phyloP scores from a whole-genome alignment of 2,329 filamentous ascomycete genomes.

The Penicillium palitans region DNA sequence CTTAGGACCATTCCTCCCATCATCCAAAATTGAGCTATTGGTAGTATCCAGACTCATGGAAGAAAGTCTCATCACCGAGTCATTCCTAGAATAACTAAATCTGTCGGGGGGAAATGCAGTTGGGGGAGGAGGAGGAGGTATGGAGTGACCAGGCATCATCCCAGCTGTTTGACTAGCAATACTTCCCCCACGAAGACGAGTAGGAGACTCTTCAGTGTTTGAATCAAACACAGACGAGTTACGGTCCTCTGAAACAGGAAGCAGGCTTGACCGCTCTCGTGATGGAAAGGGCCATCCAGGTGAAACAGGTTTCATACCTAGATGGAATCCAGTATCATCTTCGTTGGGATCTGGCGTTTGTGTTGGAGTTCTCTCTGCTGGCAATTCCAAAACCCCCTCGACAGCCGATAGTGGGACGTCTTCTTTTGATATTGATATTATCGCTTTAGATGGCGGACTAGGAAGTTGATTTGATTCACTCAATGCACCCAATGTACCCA shows the following conservation, averaged over 20 bases:
- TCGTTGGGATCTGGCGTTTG: slow-evolving; percentile 38
- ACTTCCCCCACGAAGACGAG: slow-evolving; percentile 33
- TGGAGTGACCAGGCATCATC: slow-evolving; percentile 36
- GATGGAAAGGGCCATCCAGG: slow-evolving; percentile 34
- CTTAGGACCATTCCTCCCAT: slow-evolving; percentile 29
- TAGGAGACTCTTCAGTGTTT: slow-evolving; percentile 25
- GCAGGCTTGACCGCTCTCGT: slow-evolving; percentile 22
- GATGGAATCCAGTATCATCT: slow-evolving; percentile 21
- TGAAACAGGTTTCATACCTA: slow-evolving; percentile 32
- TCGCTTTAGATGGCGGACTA: slow-evolving; percentile 19
- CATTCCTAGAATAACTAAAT: slow-evolving; percentile 37
- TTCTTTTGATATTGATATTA: slow-evolving; percentile 31
- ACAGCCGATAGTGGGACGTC: slow-evolving; percentile 37
- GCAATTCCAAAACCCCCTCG: slow-evolving; percentile 37
- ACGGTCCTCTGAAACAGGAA: slow-evolving; percentile 28
- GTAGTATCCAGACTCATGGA: slow-evolving; percentile 41
- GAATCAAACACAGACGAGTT: slow-evolving; percentile 24
- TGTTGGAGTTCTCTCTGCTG: slow-evolving; percentile 39
- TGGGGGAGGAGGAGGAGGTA: slow-evolving; percentile 40
- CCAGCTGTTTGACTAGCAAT: slow-evolving; percentile 38
- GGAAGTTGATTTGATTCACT: slow-evolving; percentile 30
- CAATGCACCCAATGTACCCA: slow-evolving; percentile 37
- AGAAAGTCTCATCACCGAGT: slow-evolving; percentile 37
- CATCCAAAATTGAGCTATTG: slow-evolving; percentile 42
- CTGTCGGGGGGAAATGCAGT: slow-evolving; percentile 33